phyloP scores from a whole-genome alignment of 2,329 filamentous ascomycete species.

The Sclerotiophoma versabilis region DNA sequence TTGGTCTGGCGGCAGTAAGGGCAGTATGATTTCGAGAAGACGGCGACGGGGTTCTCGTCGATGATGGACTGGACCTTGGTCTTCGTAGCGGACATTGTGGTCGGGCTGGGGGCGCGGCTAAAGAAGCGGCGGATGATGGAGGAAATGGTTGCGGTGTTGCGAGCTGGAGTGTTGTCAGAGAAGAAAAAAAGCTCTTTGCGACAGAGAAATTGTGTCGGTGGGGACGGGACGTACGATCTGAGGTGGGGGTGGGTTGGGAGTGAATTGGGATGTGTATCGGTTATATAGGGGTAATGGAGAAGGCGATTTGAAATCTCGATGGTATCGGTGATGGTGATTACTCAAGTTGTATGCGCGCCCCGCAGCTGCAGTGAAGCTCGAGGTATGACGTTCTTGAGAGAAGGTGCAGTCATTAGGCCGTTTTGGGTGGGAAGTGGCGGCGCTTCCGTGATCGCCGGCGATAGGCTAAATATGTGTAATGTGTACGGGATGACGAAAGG shows the following conservation, averaged over 20 bases:
- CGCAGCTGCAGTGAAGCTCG: slow-evolving; percentile 28
- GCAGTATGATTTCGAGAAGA: slow-evolving; percentile 98
- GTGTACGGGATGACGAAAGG: slow-evolving; percentile 10
- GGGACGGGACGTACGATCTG: background rate
- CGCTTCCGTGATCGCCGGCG: slow-evolving; percentile 22
- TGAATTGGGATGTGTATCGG: too few relatives aligned
- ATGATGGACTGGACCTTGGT: slow-evolving; percentile 86
- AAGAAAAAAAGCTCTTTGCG: too few relatives aligned
- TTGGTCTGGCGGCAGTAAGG: slow-evolving; percentile 88
- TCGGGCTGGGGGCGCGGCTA: slow-evolving; percentile 62
- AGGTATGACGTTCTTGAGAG: slow-evolving; percentile 43
- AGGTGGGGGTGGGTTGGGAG: too few relatives aligned
- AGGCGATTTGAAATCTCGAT: slow-evolving; percentile 30
- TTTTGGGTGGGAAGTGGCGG: slow-evolving; percentile 19
- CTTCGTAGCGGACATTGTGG: slow-evolving; percentile 82
- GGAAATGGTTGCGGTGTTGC: slow-evolving; percentile 60
- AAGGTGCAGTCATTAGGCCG: slow-evolving; percentile 17
- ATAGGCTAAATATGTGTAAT: slow-evolving; percentile 14
- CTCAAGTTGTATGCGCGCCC: slow-evolving; percentile 38
- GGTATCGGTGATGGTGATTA: slow-evolving; percentile 14
- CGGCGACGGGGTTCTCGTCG: slow-evolving; percentile 85
- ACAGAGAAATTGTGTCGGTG: too few relatives aligned
- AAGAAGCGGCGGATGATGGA: slow-evolving; percentile 76
- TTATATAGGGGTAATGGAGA: slow-evolving; percentile 2
- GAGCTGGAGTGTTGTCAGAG: background rate